Conservation (phyloP, 768 basidiomycete genomes). For the Leccinum longicurvipes region DNA sequence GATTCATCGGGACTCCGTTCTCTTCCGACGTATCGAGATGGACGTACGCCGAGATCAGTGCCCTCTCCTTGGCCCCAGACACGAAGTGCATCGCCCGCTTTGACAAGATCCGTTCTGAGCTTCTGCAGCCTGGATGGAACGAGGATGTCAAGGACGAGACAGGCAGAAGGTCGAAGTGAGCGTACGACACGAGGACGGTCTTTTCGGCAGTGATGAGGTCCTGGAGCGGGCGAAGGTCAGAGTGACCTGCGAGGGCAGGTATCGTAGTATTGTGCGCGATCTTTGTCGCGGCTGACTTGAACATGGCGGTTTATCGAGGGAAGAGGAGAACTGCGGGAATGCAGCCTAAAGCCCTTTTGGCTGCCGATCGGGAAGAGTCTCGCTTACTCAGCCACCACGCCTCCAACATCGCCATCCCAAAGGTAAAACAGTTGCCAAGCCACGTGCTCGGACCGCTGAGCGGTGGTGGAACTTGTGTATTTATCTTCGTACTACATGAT, state of each 20-base stretch:
- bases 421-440: too few species aligned
- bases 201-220: slow-evolving; percentile 92
- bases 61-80: slow-evolving; percentile 78
- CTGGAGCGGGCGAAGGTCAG: slow-evolving; percentile 77
- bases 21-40: background rate
- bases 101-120: slow-evolving; percentile 60
- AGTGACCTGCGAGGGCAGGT: slow-evolving; percentile 66
- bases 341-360: too few species aligned
- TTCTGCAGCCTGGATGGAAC: slow-evolving; percentile 50
- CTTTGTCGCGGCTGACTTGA: slow-evolving; percentile 73
- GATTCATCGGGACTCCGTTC: too few species aligned
- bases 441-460: too few species aligned
- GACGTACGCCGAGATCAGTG: slow-evolving; percentile 72
- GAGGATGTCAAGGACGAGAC: background rate
- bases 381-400: too few species aligned
- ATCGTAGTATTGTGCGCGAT: slow-evolving; percentile 88
- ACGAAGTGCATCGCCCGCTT: slow-evolving; percentile 69
- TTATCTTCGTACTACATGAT: too few species aligned
- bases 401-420: too few species aligned
- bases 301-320: slow-evolving; percentile 45
- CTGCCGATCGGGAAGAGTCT: too few species aligned
- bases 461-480: too few species aligned
- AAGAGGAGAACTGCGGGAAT: background rate
- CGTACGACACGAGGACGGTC: slow-evolving; percentile 69
- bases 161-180: slow-evolving; percentile 8